phyloP scores from a whole-genome alignment of 179 eudicot genomes.

The Drosera spatulata region DNA sequence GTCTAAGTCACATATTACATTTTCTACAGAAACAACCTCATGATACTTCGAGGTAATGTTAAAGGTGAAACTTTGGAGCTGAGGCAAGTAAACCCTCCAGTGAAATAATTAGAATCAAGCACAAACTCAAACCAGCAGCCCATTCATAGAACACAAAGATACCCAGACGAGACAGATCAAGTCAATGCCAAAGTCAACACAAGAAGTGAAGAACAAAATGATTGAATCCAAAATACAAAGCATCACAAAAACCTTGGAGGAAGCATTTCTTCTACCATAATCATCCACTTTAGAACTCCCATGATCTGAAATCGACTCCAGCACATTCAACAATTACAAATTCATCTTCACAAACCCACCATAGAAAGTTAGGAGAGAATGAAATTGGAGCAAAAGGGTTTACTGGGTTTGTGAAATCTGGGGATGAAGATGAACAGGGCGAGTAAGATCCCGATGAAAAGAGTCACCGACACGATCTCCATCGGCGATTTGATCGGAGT shows the following conservation, averaged over 20 bases:
- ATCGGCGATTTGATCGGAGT: slow-evolving; percentile 7
- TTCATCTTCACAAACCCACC: not conserved
- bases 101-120: no score
- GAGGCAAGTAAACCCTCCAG: no score
- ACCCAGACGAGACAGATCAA: no score
- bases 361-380: not conserved
- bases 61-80: no score
- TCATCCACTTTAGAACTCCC: slow-evolving; percentile 10
- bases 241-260: slow-evolving; percentile 9
- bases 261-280: slow-evolving; percentile 19
- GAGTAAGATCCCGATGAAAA: slow-evolving; percentile 38
- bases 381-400: not conserved
- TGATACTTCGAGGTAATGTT: no score
- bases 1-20: no score
- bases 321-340: not conserved
- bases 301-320: slow-evolving; percentile 29
- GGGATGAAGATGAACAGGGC: slow-evolving; percentile 44
- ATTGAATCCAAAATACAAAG: no score
- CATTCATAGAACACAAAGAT: not conserved
- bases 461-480: slow-evolving; percentile 33
- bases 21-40: no score
- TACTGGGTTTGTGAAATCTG: slow-evolving; percentile 45
- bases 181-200: no score
- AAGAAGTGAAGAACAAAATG: no score
- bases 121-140: not conserved